phyloP scores from a whole-genome alignment of 257 asterid species.

The Linaria vulgaris region DNA sequence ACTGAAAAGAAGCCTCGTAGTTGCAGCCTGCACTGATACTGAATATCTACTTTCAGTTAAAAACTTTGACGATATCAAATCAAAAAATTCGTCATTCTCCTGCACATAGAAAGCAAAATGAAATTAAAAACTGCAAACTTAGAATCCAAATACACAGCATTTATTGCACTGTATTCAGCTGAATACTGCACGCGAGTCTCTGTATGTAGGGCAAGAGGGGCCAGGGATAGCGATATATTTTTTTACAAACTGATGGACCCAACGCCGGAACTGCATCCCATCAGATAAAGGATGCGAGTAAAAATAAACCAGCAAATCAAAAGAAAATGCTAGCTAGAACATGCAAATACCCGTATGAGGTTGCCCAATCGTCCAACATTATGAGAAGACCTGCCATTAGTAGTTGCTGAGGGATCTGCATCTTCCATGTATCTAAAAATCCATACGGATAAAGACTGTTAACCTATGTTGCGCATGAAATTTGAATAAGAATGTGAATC shows the following conservation, averaged over 20 bases:
- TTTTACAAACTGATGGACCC: slow-evolving; percentile 2
- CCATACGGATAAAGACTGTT: slow-evolving; percentile 8
- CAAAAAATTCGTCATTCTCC: slow-evolving; percentile 95
- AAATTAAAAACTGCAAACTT: slow-evolving; percentile 17
- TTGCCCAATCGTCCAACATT: slow-evolving; percentile 85
- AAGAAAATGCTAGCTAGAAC: slow-evolving; percentile 9
- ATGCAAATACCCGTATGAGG: slow-evolving; percentile 77
- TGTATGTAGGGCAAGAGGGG: slow-evolving; percentile 15
- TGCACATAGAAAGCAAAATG: slow-evolving; percentile 39
- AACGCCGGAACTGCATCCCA: slow-evolving; percentile 11
- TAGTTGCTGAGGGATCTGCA: slow-evolving; percentile 59
- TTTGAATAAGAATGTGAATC: slow-evolving; percentile 2
- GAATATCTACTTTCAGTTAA: slow-evolving; percentile 71
- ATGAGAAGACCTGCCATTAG: slow-evolving; percentile 80
- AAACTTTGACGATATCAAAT: slow-evolving; percentile 73
- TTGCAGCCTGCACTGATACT: slow-evolving; percentile 68
- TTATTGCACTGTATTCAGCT: slow-evolving; percentile 1
- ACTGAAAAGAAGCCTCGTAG: slow-evolving; percentile 84
- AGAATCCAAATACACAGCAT: not conserved
- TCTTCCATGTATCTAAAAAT: slow-evolving; percentile 75
- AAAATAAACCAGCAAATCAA: slow-evolving; percentile 19
- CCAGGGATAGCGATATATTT: slow-evolving; percentile 10
- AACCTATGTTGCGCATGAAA: slow-evolving; percentile 6
- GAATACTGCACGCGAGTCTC: slow-evolving; percentile 6
- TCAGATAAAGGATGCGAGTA: not conserved